Evolutionary conservation across 192 early-diverging fungal genomes (phyloP).

Genomic region (Dissophora globulifera): DNA sequence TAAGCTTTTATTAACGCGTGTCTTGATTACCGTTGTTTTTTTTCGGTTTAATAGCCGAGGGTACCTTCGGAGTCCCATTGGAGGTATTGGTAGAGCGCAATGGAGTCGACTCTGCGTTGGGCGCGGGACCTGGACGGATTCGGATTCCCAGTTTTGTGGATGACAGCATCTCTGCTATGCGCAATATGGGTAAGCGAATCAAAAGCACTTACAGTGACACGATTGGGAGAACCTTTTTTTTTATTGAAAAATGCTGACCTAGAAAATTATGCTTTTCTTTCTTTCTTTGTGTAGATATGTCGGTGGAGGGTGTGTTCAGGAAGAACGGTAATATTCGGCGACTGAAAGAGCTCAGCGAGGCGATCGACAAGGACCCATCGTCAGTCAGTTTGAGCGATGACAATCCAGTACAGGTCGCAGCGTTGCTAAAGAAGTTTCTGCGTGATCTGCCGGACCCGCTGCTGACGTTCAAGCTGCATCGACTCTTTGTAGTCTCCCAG

Average conservation of each 20-base stretch:
- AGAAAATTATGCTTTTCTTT: too few relatives aligned
- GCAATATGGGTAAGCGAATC: slow-evolving; percentile 69
- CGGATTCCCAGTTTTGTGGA: slow-evolving; percentile 90
- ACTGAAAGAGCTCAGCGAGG: slow-evolving; percentile 86
- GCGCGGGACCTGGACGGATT: slow-evolving; percentile 71
- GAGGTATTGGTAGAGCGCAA: slow-evolving; percentile 86
- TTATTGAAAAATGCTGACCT: too few relatives aligned
- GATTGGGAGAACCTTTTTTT: too few relatives aligned
- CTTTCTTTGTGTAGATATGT: slow-evolving; percentile 58
- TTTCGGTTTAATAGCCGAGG: slow-evolving; percentile 55
- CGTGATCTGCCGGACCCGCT: slow-evolving; percentile 96
- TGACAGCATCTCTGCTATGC: slow-evolving; percentile 78
- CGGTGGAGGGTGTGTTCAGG: slow-evolving; percentile 94
- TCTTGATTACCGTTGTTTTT: too few relatives aligned
- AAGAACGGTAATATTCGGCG: slow-evolving; percentile 98
- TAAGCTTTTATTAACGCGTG: too few relatives aligned
- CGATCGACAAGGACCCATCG: slow-evolving; percentile 85
- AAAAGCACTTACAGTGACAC: not conserved
- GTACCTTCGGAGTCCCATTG: slow-evolving; percentile 92
- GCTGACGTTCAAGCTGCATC: slow-evolving; percentile 88
- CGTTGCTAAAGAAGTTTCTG: slow-evolving; percentile 95
- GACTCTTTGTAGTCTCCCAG: slow-evolving; percentile 84
- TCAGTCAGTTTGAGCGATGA: slow-evolving; percentile 75
- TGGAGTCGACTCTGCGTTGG: slow-evolving; percentile 83
- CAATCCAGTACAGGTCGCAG: slow-evolving; percentile 92